Percentiles rank a stretch among this genome's conserved stretches.
Conservation (phyloP, 768 basidiomycete species). For the Tubosaeta sp. region DNA sequence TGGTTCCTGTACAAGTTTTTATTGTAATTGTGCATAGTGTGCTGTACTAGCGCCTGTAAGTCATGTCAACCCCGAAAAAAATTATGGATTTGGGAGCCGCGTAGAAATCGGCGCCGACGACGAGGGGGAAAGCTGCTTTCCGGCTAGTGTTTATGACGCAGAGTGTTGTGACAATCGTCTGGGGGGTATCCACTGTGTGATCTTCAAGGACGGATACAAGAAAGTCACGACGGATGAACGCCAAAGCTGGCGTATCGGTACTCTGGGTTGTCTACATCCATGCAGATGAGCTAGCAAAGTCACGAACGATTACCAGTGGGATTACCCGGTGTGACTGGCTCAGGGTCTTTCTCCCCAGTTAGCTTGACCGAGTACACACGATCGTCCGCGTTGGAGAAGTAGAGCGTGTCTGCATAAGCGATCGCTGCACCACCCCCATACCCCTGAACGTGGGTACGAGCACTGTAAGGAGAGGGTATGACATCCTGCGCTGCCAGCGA, state of each 20-base stretch:
- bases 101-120: constrained; percentile 70
- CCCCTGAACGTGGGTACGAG: constrained; percentile 58
- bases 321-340: constrained; percentile 61
- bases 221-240: constrained; percentile 55
- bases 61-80: too few relatives aligned
- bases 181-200: constrained; percentile 45
- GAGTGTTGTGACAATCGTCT: constrained; percentile 47
- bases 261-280: constrained; percentile 15
- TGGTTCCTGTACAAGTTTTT: too few relatives aligned
- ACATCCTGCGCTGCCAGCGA: constrained; percentile 46
- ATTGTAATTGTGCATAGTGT: too few relatives aligned
- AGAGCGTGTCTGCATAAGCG: constrained; percentile 44
- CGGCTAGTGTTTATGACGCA: constrained; percentile 48
- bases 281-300: not conserved
- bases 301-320: constrained; percentile 7
- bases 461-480: constrained; percentile 52
- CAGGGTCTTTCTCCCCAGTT: constrained; percentile 31
- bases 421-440: constrained; percentile 66
- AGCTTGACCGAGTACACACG: constrained; percentile 44
- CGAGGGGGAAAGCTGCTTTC: constrained; percentile 43
- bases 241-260: constrained; percentile 63
- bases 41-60: too few relatives aligned
- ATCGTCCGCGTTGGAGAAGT: constrained; percentile 60
- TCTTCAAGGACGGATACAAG: constrained; percentile 67
- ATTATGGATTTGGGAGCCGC: too few relatives aligned